phyloP scores from a whole-genome alignment of 306 rosid species.

The Crotalaria pallida region DNA sequence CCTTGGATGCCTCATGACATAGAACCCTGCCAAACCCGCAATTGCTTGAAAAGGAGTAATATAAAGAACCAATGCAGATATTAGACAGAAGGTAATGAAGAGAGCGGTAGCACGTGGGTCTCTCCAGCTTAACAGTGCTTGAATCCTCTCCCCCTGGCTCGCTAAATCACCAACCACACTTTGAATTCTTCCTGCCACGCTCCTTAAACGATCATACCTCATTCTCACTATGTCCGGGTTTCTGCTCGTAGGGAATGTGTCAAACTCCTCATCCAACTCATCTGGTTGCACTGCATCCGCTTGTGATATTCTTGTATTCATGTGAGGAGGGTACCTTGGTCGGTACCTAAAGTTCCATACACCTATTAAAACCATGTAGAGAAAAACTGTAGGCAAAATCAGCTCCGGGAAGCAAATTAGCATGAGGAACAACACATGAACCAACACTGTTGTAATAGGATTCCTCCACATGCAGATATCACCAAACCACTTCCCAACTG shows the following conservation, averaged over 20 bases:
- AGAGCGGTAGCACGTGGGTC: constrained; percentile 41
- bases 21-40: constrained; percentile 30
- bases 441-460: constrained; percentile 35
- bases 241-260: constrained; percentile 34
- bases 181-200: constrained; percentile 25
- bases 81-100: constrained; percentile 8
- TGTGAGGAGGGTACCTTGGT: constrained; percentile 44
- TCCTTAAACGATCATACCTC: constrained; percentile 39
- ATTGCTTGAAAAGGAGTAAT: constrained; percentile 33
- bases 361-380: constrained; percentile 37
- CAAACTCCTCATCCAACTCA: constrained; percentile 43
- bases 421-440: constrained; percentile 38
- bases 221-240: constrained; percentile 32
- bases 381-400: constrained; percentile 31
- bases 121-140: constrained; percentile 46
- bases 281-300: constrained; percentile 35
- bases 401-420: constrained; percentile 41
- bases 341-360: constrained; percentile 40
- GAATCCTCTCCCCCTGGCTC: constrained; percentile 42
- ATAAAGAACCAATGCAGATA: constrained; percentile 20
- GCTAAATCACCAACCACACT: constrained; percentile 36
- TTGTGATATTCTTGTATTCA: constrained; percentile 41
- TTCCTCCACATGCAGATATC: constrained; percentile 39
- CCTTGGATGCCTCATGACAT: constrained; percentile 38
- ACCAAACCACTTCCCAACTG: constrained; percentile 37